Conservation (phyloP, 1,284 basidiomycete species). For the Trichosporon faecale region DNA sequence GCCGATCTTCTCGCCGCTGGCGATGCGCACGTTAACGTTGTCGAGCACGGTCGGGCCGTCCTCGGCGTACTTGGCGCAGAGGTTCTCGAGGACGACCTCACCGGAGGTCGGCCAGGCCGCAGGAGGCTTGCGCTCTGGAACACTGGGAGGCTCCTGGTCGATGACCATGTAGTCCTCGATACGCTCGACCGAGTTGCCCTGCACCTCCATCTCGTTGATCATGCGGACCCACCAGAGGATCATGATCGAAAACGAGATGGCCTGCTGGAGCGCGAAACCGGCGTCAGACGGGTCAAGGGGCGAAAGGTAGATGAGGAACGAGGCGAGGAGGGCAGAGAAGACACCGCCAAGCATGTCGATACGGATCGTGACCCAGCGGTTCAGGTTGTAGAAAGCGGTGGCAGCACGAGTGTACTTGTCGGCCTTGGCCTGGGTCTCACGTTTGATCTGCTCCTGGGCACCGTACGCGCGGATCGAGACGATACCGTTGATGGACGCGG, state of each 20-base stretch:
- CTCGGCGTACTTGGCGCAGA: slow-evolving; percentile 49
- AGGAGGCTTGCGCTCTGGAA: slow-evolving; percentile 60
- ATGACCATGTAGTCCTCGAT: slow-evolving; percentile 69
- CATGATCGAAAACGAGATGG: slow-evolving; percentile 45
- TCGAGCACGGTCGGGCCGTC: slow-evolving; percentile 59
- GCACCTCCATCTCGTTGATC: slow-evolving; percentile 53
- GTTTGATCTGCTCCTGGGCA: slow-evolving; percentile 45
- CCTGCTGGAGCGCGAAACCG: slow-evolving; percentile 52
- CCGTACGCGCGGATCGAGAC: slow-evolving; percentile 54
- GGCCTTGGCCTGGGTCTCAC: slow-evolving; percentile 41
- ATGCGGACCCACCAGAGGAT: slow-evolving; percentile 48
- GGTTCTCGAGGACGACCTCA: slow-evolving; percentile 60
- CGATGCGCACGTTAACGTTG: slow-evolving; percentile 59
- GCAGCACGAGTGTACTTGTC: slow-evolving; percentile 51
- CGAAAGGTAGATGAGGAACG: slow-evolving; percentile 48
- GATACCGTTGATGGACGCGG: slow-evolving; percentile 65
- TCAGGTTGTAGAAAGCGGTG: slow-evolving; percentile 50
- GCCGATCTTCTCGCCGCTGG: slow-evolving; percentile 62
- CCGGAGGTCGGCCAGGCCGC: slow-evolving; percentile 77
- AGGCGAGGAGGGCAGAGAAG: slow-evolving; percentile 42
- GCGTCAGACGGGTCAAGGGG: slow-evolving; percentile 42
- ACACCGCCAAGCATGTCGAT: slow-evolving; percentile 51
- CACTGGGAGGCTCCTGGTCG: slow-evolving; percentile 64
- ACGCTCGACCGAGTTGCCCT: slow-evolving; percentile 61
- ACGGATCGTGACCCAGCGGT: slow-evolving; percentile 50